Percentiles rank a stretch among this genome's conserved stretches.
phyloP scores from a whole-genome alignment of 305 asterid species.

The Fraxinus angustifolia region DNA sequence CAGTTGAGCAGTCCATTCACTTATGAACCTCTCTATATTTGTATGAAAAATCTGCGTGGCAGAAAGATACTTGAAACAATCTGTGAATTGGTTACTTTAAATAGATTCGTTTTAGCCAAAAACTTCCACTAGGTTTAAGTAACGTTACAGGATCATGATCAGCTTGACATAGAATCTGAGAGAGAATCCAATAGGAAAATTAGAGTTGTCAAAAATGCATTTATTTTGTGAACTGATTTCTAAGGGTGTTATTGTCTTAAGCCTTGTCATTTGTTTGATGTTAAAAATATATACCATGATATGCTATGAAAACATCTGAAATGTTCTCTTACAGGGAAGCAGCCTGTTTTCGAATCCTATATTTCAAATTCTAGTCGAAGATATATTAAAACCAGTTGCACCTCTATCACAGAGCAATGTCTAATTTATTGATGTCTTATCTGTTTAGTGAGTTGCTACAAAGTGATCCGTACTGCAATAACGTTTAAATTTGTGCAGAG shows the following conservation, averaged over 20 bases:
- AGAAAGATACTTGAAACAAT: neutral
- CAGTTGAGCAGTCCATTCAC: neutral
- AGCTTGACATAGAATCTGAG: neutral
- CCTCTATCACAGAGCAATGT: neutral
- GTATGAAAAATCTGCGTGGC: neutral
- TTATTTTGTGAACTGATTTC: neutral
- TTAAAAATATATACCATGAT: neutral
- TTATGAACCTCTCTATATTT: neutral
- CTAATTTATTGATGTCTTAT: slow-evolving; percentile 10
- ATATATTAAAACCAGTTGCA: neutral
- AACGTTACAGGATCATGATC: neutral
- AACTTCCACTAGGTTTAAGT: neutral
- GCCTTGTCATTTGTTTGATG: neutral
- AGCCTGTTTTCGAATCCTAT: neutral
- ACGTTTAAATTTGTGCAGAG: slow-evolving; percentile 53
- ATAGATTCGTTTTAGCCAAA: neutral
- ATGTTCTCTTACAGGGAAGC: neutral
- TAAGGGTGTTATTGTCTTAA: neutral
- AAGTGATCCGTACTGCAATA: slow-evolving; percentile 18
- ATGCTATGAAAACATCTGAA: neutral
- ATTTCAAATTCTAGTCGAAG: neutral
- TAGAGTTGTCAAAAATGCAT: slow-evolving; percentile 9
- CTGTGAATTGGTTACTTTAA: neutral
- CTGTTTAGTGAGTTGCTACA: slow-evolving; percentile 9
- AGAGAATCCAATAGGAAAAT: neutral